Base-by-base conservation (phyloP, 176 grass and related monocot species). In the Raddia distichophylla region DNA sequence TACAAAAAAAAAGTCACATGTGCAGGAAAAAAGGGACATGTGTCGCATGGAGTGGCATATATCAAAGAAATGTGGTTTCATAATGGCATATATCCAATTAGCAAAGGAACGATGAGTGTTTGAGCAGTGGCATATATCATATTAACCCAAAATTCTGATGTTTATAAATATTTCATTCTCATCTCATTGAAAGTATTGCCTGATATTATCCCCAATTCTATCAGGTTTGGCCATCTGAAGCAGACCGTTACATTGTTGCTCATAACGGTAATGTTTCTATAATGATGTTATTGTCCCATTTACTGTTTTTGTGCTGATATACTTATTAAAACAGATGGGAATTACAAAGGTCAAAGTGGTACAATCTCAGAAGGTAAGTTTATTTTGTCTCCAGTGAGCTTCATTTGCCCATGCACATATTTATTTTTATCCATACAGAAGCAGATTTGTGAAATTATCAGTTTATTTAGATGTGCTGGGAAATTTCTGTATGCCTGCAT, bases 351-450 rank as follows among this genome's bases (percentile, higher is more conserved):
- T 57, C 86, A 80, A 89, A 81, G 68, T 78, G 84, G 86, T 71
- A 86, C 83, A 62, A 84, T 88, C 60, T 98, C 96, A 84, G 89
- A 98, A 80, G 90, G 96, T 98, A 68, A 87, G 77, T 78, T 45
- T 69, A 73, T 78, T 62, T 89, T 54, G 14, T 80, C n/a, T 72
- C 43, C 3, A 51, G 64, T n/a, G 13, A 76, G 37, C 47, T 80
- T 76, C 64, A 75, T 76, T 57, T 85, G 17, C 34, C 27, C 73
- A 14, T 74, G 10, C 50, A 40, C 68, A 51, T 76, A 74, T 84
- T 51, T 76, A 54, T 5, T 45, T 5, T 52, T 84, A n/a, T 69
- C 57, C 15, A 59, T 37, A 22, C 20, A 80, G 33, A 37, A 27
- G 0, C 43, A 68, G 10, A 57, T 58, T 52, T 52, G 20, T 59